Base-by-base conservation (phyloP, 1,284 basidiomycete genomes). In the Stygiomarasmius scandens region DNA sequence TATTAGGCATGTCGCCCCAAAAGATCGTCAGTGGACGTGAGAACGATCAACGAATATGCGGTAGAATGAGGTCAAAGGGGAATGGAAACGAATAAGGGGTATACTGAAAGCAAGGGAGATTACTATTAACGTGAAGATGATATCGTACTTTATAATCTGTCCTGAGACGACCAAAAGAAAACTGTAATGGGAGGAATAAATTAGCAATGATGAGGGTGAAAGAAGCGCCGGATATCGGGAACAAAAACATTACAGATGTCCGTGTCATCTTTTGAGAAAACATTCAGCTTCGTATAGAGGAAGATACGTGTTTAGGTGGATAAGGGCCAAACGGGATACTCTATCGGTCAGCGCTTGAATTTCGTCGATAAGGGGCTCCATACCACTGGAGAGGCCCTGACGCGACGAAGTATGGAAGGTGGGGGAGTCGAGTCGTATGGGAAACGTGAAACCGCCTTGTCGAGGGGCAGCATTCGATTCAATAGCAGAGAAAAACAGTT, bases 251-350 rank as follows among this genome's bases (percentile, higher is more conserved):
- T 16, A 27, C 56, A 56, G 41, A 54, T 48, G 51, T 58, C 44
- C 54, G 43, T 48, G 29, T 57, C 41, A 57, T 49, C 38, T 48
- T 43, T 55, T 53, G 61, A 77, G 69, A 69, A 89, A 85, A 56
- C 80, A 81, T 60, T 84, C 78, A 66, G 83, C 81, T 70, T 89
- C 87, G 72, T 93, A 93, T 57, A 91, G 69, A 25, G 83, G 80
- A 44, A 89, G 75, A 69, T 90, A 92, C 48, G 89, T 86, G 63
- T 85, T 82, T 54, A 90, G 75, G 69, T 93, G 90, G 61, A 91
- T 85, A 51, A 82, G 74, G 5, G 86, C 85, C 51, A 93, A 77
- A 61, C 85, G 84, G 46, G 86, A 79, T 43, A 92, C 79, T 66
- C 86, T 83, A 63, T 90, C 85, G 25, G 82, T 82, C 45, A 93